Conservation (phyloP, 2,329 filamentous ascomycete species). For the Penicillium sp. region DNA sequence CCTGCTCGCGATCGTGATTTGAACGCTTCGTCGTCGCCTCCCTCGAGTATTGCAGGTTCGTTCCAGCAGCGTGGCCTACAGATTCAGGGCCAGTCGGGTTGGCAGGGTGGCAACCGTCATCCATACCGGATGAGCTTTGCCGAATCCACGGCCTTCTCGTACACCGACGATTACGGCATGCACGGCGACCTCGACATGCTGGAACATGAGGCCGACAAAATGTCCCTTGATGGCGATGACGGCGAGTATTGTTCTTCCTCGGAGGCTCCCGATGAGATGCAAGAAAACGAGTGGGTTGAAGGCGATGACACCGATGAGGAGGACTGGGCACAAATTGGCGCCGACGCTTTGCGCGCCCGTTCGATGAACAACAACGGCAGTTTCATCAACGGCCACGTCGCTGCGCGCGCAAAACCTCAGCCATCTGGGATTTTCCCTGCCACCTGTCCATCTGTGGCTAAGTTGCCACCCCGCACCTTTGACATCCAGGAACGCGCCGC, state of each 20-base stretch:
- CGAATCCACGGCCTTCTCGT: conserved; percentile 73
- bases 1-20: conserved; percentile 38
- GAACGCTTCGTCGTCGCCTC: conserved; percentile 52
- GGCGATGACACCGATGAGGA: conserved; percentile 92
- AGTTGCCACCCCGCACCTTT: conserved; percentile 41
- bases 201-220: conserved; percentile 88
- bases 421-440: conserved; percentile 21
- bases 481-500: conserved; percentile 49
- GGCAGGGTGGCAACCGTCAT: conserved; percentile 37
- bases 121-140: conserved; percentile 62
- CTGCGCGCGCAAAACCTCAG: conserved; percentile 23
- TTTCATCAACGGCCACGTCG: conserved; percentile 32
- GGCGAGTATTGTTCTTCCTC: conserved; percentile 69
- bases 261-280: conserved; percentile 63
- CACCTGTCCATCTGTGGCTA: conserved; percentile 42
- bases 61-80: conserved; percentile 49
- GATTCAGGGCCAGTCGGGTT: conserved; percentile 44
- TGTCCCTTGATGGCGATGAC: conserved; percentile 78
- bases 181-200: conserved; percentile 64
- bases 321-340: conserved; percentile 89
- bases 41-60: conserved; percentile 51
- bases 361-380: conserved; percentile 51
- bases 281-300: conserved; percentile 77
- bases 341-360: conserved; percentile 74
- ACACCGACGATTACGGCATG: conserved; percentile 64